Conservation (phyloP, 2,329 filamentous ascomycete genomes). For the Diplocarpon rosae region DNA sequence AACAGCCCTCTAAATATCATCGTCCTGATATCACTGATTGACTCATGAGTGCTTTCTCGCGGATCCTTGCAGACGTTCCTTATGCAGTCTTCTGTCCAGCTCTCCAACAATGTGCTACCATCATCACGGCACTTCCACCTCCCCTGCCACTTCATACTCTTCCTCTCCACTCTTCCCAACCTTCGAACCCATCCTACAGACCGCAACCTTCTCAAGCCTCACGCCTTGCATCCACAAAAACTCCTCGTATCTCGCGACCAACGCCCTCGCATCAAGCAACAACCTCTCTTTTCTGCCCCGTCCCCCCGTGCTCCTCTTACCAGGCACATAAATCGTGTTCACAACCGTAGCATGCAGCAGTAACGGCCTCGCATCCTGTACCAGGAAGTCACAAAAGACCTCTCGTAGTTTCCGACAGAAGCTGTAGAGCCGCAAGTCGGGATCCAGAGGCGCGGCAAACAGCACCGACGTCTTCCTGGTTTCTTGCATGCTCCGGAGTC, state of each 20-base stretch:
- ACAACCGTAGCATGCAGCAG: conserved; percentile 75
- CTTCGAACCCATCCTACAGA: conserved; percentile 84
- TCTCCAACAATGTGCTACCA: not conserved
- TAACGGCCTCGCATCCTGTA: conserved; percentile 49
- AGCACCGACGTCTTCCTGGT: conserved; percentile 46
- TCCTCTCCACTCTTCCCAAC: conserved; percentile 26
- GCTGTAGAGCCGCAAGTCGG: conserved; percentile 36
- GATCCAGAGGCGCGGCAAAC: conserved; percentile 51
- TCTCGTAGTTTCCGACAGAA: conserved; percentile 48
- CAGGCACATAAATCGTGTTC: conserved; percentile 66
- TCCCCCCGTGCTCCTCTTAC: conserved; percentile 26
- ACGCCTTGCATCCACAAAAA: conserved; percentile 62
- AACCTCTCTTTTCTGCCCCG: conserved; percentile 24
- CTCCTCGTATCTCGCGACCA: conserved; percentile 50
- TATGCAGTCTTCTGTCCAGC: too few species aligned
- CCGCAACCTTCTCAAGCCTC: conserved; percentile 56
- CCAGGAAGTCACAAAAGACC: conserved; percentile 47
- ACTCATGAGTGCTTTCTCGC: too few species aligned
- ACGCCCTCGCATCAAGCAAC: conserved; percentile 41
- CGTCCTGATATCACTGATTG: too few species aligned
- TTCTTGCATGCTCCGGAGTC: conserved; percentile 51
- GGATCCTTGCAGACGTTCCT: too few species aligned
- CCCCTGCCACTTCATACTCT: conserved; percentile 22
- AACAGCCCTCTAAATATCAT: too few species aligned
- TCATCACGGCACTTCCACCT: conserved; percentile 15